These are phyloP conservation scores for Hirschfeldia incana DNA, from an alignment of 345 rosid genomes.

Conservation along the genomic window DNA sequence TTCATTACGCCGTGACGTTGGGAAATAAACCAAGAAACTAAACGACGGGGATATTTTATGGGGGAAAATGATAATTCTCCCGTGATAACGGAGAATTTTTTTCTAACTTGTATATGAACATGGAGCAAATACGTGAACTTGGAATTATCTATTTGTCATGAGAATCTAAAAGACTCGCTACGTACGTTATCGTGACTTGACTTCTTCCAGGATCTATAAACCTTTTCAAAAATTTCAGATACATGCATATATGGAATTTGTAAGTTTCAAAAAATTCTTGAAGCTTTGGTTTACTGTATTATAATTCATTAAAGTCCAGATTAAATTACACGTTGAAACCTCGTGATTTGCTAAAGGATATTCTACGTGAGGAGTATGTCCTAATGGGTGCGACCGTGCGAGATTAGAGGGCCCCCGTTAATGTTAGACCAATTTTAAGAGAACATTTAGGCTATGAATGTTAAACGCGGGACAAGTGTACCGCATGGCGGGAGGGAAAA, in stretches of 20 bases:
- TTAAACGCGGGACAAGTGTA: no score
- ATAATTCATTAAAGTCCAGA: neutral
- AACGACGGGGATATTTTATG: no score
- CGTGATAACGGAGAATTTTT: neutral
- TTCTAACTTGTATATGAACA: neutral
- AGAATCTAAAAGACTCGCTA: neutral
- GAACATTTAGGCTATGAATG: no score
- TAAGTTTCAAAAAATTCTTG: neutral
- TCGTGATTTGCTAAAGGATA: neutral
- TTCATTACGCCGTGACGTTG: no score
- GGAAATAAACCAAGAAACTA: no score
- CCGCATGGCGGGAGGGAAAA: no score
- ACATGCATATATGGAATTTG: neutral
- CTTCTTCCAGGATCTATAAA: conserved; percentile 2
- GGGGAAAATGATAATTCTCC: neutral
- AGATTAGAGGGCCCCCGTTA: neutral
- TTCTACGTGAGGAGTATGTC: neutral
- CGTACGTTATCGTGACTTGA: conserved; percentile 12
- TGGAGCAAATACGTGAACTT: neutral
- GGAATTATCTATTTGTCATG: neutral
- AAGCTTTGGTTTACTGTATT: neutral
- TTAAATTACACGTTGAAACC: neutral
- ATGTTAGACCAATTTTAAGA: neutral
- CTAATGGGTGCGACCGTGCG: neutral
- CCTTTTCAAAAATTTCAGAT: neutral